Percentiles rank a stretch among this genome's conserved stretches.
Conservation (phyloP, 805 yeast species). For the Barnettozyma pratensis region DNA sequence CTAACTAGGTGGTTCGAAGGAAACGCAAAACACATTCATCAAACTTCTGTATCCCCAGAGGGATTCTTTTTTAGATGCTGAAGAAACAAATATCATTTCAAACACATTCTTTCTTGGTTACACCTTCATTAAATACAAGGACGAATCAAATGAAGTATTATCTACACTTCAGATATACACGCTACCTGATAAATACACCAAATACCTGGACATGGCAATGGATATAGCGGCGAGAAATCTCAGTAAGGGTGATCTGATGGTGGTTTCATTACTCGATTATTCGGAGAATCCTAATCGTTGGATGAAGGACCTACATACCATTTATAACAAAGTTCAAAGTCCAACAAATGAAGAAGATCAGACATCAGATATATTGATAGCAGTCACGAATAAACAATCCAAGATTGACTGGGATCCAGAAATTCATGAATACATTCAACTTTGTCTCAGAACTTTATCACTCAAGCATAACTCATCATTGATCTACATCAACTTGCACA, state of each 20-base stretch:
- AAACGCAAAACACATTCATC: constrained; percentile 12
- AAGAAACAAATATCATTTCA: constrained; percentile 7
- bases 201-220: not conserved
- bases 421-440: constrained; percentile 29
- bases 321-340: not conserved
- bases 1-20: constrained; percentile 14
- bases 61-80: constrained; percentile 3
- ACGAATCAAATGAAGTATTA: constrained; percentile 11
- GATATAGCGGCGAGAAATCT: not conserved
- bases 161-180: constrained; percentile 18
- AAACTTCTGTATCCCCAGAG: constrained; percentile 6
- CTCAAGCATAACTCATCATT: constrained; percentile 7
- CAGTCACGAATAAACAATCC: constrained; percentile 8
- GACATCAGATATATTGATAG: constrained; percentile 1
- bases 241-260: constrained; percentile 3
- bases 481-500: constrained; percentile 6
- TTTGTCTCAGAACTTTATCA: constrained; percentile 24
- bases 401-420: constrained; percentile 16
- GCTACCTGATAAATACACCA: constrained; percentile 3
- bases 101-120: constrained; percentile 17
- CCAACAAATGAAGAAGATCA: no score
- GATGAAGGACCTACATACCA: constrained; percentile 1
- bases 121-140: constrained; percentile 16
- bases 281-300: constrained; percentile 12
- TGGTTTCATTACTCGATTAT: constrained; percentile 17